Evolutionary conservation across 495 filamentous ascomycete species (phyloP).

Genomic region (Xylaria palmicola): DNA sequence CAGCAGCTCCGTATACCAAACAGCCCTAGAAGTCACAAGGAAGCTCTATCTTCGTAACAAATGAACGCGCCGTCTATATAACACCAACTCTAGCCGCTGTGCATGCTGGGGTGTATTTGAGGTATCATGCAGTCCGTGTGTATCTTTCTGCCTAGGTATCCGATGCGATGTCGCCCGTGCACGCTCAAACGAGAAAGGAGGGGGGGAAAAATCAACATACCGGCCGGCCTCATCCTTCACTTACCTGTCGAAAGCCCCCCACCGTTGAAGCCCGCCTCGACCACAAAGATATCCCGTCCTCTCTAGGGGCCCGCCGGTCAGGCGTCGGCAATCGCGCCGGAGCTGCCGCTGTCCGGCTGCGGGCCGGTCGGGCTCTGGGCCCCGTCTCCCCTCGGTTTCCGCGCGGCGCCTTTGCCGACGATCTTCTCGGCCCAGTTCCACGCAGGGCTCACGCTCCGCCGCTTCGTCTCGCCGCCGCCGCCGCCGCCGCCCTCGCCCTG

Average conservation of each 20-base stretch:
- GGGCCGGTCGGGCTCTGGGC: constrained; percentile 7
- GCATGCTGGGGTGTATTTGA: background rate
- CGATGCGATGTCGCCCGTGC: background rate
- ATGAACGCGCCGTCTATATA: background rate
- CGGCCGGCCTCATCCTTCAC: no score
- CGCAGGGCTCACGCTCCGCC: constrained; percentile 19
- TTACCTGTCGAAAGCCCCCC: no score
- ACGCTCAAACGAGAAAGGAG: no score
- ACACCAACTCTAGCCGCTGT: background rate
- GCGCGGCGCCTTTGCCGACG: constrained; percentile 46
- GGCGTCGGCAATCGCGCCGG: background rate
- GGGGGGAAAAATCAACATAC: no score
- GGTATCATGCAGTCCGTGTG: background rate
- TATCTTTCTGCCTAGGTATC: background rate
- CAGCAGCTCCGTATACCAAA: no score
- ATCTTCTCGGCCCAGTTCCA: constrained; percentile 62
- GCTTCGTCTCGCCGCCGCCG: background rate
- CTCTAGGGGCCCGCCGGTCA: no score
- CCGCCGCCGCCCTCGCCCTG: background rate
- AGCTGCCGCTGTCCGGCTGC: background rate
- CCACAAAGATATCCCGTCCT: no score
- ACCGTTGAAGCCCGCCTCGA: no score
- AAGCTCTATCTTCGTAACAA: background rate
- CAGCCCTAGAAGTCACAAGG: background rate
- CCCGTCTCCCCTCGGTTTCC: constrained; percentile 11